Evolutionary conservation across 441 rosid genomes (phyloP).

Genomic region (Populus tomentosa): DNA sequence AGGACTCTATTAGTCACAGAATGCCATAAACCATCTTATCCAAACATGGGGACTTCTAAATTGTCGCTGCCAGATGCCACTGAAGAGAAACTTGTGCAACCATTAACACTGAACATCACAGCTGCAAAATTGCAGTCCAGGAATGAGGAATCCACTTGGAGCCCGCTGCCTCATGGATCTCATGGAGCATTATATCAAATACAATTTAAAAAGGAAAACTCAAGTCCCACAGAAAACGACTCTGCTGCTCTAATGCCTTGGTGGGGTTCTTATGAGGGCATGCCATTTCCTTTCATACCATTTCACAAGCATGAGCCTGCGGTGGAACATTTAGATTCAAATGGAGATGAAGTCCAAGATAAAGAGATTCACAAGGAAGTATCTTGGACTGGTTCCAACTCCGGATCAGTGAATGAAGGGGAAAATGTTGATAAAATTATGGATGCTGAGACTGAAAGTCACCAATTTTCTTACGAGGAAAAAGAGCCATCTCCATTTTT

Average conservation of each 20-base stretch:
- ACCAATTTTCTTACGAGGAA: conserved; percentile 1
- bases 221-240: conserved; percentile 3
- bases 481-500: neutral
- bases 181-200: conserved; percentile 15
- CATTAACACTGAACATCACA: conserved; percentile 27
- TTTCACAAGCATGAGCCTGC: conserved; percentile 10
- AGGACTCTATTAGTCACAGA: conserved; percentile 52
- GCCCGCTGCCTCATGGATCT: neutral
- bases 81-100: conserved; percentile 29
- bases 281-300: conserved; percentile 14
- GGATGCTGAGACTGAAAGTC: conserved; percentile 28
- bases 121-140: neutral
- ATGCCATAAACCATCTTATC: conserved; percentile 30
- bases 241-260: conserved; percentile 18
- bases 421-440: conserved; percentile 37
- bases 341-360: conserved; percentile 20
- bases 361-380: conserved; percentile 40
- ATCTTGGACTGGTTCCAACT: conserved; percentile 49
- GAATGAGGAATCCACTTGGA: conserved; percentile 14
- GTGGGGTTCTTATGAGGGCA: conserved; percentile 20
- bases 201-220: conserved; percentile 17
- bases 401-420: conserved; percentile 38
- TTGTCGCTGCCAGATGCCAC: conserved; percentile 4
- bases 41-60: conserved; percentile 14
- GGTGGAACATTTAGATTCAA: conserved; percentile 7